Evolutionary conservation across 106 monocot genomes (phyloP).

Genomic region (Xerophyta viscosa): DNA sequence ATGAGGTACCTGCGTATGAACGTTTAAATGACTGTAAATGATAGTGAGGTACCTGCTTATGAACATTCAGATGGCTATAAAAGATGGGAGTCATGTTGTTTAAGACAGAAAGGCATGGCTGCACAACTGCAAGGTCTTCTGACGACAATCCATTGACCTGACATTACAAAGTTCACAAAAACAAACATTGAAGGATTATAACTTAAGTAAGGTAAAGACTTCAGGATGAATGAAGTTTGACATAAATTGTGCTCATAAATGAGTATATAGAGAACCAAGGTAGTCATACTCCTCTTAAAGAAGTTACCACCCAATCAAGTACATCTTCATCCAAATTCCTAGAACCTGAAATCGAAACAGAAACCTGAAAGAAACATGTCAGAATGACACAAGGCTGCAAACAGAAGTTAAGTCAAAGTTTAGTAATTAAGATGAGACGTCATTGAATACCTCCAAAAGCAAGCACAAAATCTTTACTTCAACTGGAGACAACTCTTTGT

Average conservation of each 20-base stretch:
- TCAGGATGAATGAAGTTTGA: neutral
- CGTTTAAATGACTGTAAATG: conserved; percentile 38
- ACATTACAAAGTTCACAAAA: conserved; percentile 1
- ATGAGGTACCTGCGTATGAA: conserved; percentile 56
- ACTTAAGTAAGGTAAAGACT: conserved; percentile 1
- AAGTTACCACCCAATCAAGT: conserved; percentile 25
- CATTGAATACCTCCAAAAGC: conserved; percentile 76
- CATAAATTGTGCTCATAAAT: neutral
- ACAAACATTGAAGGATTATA: neutral
- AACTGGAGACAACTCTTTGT: conserved; percentile 26
- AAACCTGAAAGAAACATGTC: conserved; percentile 26
- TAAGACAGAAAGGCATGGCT: conserved; percentile 52
- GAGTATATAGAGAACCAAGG: neutral
- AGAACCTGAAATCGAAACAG: conserved; percentile 15
- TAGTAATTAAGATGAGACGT: too few relatives aligned
- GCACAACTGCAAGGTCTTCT: conserved; percentile 40
- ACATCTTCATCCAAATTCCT: conserved; percentile 17
- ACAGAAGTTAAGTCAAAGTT: too few relatives aligned
- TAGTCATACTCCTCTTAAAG: conserved; percentile 54
- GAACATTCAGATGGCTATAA: conserved; percentile 34
- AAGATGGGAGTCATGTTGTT: too few relatives aligned
- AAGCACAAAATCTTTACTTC: conserved; percentile 67
- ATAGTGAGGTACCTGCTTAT: conserved; percentile 48
- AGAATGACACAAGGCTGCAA: too few relatives aligned
- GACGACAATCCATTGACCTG: conserved; percentile 50